These are phyloP conservation scores for Colletotrichum sublineola DNA, from an alignment of 2,329 filamentous ascomycete species.

Conservation along the genomic window DNA sequence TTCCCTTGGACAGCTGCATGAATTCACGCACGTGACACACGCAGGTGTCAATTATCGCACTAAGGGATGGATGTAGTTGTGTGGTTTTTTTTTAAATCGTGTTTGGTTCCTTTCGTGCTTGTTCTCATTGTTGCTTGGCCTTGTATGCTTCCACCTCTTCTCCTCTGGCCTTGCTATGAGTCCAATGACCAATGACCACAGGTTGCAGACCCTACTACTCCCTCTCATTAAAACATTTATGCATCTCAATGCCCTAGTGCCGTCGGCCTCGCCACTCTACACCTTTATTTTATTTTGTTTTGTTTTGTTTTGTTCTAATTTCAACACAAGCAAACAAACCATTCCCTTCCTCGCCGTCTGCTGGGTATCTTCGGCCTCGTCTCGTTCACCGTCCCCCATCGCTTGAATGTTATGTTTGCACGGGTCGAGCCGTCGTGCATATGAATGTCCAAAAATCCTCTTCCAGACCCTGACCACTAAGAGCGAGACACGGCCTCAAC, in stretches of 20 bases:
- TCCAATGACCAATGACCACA: neutral
- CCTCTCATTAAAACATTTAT: too few species aligned
- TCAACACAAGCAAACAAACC: neutral
- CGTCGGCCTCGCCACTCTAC: neutral
- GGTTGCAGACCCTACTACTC: neutral
- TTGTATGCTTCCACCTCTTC: neutral
- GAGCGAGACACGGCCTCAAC: too few species aligned
- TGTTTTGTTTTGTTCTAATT: too few species aligned
- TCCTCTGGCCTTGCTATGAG: neutral
- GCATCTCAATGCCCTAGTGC: neutral
- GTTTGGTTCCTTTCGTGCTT: neutral
- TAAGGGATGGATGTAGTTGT: neutral
- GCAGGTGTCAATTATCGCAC: neutral
- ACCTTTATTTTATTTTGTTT: neutral
- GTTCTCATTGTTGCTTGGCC: neutral
- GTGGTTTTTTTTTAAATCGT: neutral
- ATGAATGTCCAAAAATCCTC: too few species aligned
- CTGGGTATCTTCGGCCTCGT: conserved; percentile 14
- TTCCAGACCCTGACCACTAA: too few species aligned
- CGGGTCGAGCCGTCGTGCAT: neutral
- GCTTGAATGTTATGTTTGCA: neutral
- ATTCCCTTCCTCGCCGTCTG: neutral
- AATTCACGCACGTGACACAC: neutral
- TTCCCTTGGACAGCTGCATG: too few species aligned
- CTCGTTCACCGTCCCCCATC: neutral